A percentile compares a stretch with the other conserved stretches of the same genome.
phyloP scores from a whole-genome alignment of 257 asterid genomes.

The Solanum arcanum region DNA sequence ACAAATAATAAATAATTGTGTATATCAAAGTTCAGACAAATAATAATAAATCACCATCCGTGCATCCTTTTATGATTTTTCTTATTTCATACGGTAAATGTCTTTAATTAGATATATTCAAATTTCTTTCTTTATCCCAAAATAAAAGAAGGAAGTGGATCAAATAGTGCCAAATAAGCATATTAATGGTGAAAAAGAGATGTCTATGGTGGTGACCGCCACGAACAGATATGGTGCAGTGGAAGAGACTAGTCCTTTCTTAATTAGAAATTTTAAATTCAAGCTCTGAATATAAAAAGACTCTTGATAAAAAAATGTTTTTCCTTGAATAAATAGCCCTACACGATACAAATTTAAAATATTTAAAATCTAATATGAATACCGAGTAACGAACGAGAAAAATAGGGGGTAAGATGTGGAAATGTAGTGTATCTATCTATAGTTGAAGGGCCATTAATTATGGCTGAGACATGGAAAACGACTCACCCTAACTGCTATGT shows the following conservation, averaged over 20 bases:
- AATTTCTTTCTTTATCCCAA: not conserved
- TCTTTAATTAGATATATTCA: not conserved
- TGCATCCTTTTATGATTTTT: not conserved
- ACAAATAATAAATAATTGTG: not conserved
- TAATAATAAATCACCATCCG: not conserved
- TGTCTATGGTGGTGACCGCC: not conserved
- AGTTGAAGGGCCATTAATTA: not conserved
- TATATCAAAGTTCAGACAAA: not conserved
- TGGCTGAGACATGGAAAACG: not conserved
- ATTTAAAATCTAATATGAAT: too few species aligned
- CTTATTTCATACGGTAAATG: not conserved
- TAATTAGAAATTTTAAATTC: too few species aligned
- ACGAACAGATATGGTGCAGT: too few species aligned
- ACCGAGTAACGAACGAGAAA: too few species aligned
- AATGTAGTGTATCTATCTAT: not conserved
- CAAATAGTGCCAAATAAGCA: not conserved
- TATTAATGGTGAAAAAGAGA: not conserved
- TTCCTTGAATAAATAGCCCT: accelerated
- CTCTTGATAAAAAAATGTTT: too few species aligned
- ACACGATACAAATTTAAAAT: too few species aligned
- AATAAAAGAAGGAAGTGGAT: not conserved
- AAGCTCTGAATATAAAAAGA: too few species aligned
- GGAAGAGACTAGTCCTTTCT: too few species aligned
- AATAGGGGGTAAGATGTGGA: not conserved
- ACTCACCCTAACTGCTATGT: not conserved